Evolutionary conservation across 345 rosid genomes (phyloP).

Genomic region (Aquilaria sinensis): DNA sequence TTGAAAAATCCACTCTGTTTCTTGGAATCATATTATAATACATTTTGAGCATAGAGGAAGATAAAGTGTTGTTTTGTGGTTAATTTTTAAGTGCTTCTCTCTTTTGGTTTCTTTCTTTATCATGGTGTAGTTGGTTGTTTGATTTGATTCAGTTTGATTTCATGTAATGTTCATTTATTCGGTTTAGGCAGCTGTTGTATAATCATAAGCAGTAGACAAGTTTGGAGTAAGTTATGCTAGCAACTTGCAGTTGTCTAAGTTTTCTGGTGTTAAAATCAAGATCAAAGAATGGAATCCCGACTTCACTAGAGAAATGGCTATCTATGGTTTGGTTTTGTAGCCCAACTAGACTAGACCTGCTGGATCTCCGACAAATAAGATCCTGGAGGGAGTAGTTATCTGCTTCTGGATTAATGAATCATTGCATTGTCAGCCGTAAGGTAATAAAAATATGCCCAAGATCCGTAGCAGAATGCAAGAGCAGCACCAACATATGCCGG

Average conservation of each 20-base stretch:
- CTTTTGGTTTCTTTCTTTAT: neutral
- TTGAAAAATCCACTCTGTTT: neutral
- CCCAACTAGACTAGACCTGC: no score
- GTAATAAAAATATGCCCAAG: no score
- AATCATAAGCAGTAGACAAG: neutral
- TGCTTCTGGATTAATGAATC: no score
- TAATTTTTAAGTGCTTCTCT: neutral
- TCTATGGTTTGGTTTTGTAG: no score
- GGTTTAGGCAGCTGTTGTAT: slow-evolving; percentile 1
- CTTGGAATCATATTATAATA: slow-evolving; percentile 1
- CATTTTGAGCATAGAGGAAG: neutral
- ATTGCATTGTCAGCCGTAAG: no score
- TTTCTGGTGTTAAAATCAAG: no score
- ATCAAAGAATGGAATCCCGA: no score
- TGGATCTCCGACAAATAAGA: no score
- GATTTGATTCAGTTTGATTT: neutral
- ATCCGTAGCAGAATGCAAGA: no score
- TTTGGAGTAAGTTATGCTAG: neutral
- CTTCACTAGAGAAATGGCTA: no score
- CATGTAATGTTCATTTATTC: slow-evolving; percentile 2
- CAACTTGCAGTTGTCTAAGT: slow-evolving; percentile 4
- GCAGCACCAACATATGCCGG: no score
- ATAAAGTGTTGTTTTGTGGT: neutral
- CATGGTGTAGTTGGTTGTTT: neutral
- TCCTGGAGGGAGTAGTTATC: no score